Evolutionary conservation across 257 asterid species (phyloP), one percentile per base, ranked within the genome.

Genomic region (Cynanchum wilfordii): DNA sequence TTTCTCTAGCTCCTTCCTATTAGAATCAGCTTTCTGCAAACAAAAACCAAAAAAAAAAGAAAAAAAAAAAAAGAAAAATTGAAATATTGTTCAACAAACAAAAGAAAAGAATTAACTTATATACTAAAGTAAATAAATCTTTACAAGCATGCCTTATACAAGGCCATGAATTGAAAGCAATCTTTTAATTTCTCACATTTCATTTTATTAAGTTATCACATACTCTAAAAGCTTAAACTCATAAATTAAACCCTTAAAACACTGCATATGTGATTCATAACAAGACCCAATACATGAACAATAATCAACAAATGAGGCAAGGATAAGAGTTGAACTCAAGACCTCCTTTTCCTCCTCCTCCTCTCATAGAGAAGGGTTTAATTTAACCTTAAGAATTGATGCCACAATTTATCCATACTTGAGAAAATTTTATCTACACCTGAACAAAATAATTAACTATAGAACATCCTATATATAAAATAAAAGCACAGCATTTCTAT

Each of bases 1-100:
- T 76, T 29, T 82, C 90, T 85, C 96, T 69, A 90, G 59, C 67
- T 76, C 76, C 71, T 52, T 81, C 79, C 82, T 80, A 13, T 79
- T 62, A 64, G 83, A 83, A 75, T 86, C 89, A 77, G 86, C 87
- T 82, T 88, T 78, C 98, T 93, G 93, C 83, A 33, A 33, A 33
- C 38, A 33, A 33, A 33, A n/a, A n/a, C n/a, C 3, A 30, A 30
- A 33, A 33, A 33, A 40, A 8, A 8, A 42, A 7, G 10, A 81
- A 79, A 69, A 49, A 74, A 68, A 33, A 4, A 36, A 36, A 42
- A 42, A 81, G 78, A 69, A 50, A 73, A 68, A 83, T 15, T 15
- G 19, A 42, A 24, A 25, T 51, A 58, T 25, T 25, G 27, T 63
- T 22, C 52, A 58, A 70, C 27, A 70, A 38, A 13, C 4, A 63